Evolutionary conservation across 805 yeast genomes (phyloP).

Genomic region (Candida sithepensis): DNA sequence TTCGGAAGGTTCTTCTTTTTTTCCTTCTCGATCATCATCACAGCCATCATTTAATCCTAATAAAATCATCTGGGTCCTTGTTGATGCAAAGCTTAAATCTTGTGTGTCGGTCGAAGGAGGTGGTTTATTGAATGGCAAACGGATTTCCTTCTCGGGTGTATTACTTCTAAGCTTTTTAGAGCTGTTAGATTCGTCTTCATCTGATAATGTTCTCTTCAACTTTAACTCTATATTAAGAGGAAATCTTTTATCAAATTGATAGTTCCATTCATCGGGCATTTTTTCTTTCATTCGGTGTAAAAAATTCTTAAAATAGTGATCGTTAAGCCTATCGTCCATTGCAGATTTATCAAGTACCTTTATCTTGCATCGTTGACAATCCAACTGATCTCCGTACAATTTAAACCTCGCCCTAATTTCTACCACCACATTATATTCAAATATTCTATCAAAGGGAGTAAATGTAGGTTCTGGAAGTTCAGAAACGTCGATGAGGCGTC

Average conservation of each 20-base stretch:
- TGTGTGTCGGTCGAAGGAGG: neutral
- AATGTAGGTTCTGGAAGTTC: constrained; percentile 6
- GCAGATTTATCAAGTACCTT: constrained; percentile 7
- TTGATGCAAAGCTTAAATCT: neutral
- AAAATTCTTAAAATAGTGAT: constrained; percentile 14
- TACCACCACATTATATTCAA: constrained; percentile 14
- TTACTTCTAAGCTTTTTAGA: neutral
- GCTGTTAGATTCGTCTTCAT: neutral
- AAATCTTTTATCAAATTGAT: constrained; percentile 7
- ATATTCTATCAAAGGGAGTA: constrained; percentile 16
- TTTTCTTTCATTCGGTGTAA: constrained; percentile 12
- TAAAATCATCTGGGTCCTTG: neutral
- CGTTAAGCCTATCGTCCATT: constrained; percentile 9
- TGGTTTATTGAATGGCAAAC: neutral
- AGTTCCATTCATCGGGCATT: constrained; percentile 13
- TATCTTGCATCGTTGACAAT: constrained; percentile 15
- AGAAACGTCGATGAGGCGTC: neutral
- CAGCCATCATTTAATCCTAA: neutral
- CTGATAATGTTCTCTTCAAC: neutral
- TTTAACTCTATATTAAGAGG: neutral
- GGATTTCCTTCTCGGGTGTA: neutral
- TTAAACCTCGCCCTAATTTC: constrained; percentile 16
- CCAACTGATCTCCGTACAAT: constrained; percentile 15
- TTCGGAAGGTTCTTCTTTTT: neutral
- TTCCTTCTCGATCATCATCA: neutral